phyloP scores from a whole-genome alignment of 306 rosid species.

The Quercus mongolica region DNA sequence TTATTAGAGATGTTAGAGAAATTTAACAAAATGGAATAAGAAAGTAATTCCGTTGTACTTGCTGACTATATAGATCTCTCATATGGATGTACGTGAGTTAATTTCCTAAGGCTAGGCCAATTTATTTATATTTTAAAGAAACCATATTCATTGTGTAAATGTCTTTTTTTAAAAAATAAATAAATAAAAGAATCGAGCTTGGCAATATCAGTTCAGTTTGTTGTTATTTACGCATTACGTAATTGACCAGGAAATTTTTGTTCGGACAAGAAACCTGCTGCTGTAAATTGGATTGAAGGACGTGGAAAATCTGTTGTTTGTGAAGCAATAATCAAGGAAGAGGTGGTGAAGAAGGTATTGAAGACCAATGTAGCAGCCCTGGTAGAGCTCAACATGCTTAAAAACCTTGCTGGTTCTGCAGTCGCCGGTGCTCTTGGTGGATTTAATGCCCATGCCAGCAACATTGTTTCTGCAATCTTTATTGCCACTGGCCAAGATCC shows the following conservation, averaged over 20 bases:
- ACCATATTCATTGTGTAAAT: background rate
- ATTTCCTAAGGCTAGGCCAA: background rate
- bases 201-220: background rate
- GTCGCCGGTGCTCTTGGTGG: constrained; percentile 78
- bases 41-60: background rate
- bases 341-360: constrained; percentile 61
- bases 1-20: background rate
- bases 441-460: constrained; percentile 79
- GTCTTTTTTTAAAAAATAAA: too few species aligned
- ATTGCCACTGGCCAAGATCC: constrained; percentile 86
- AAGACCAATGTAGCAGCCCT: constrained; percentile 58
- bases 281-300: constrained; percentile 75
- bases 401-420: constrained; percentile 67
- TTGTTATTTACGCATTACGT: background rate
- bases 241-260: constrained; percentile 55
- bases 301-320: constrained; percentile 74
- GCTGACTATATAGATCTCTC: background rate
- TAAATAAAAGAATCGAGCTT: too few species aligned
- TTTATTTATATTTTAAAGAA: background rate
- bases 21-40: background rate
- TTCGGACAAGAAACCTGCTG: constrained; percentile 72
- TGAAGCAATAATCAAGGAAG: constrained; percentile 58
- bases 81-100: background rate
- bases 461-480: constrained; percentile 65
- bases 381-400: constrained; percentile 66